A percentile compares a stretch with the other conserved stretches of the same genome.
phyloP scores from a whole-genome alignment of 176 grass and related monocot genomes.

The Bonia amplexicaulis region DNA sequence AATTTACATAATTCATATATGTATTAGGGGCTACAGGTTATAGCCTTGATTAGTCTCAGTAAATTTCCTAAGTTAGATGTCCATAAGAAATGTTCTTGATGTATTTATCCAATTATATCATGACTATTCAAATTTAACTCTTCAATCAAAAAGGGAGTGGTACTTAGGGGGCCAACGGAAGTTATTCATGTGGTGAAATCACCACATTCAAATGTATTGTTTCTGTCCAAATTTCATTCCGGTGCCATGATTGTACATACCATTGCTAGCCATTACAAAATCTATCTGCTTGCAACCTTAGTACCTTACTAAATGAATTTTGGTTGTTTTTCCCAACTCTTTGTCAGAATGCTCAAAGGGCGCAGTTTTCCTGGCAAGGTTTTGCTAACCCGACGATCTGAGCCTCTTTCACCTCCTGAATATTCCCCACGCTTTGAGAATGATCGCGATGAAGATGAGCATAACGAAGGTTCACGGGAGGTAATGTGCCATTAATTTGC shows the following conservation, averaged over 20 bases:
- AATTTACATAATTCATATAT: background rate
- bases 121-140: background rate
- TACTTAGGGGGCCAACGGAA: too few species aligned
- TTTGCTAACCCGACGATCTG: conserved; percentile 62
- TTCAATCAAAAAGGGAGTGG: background rate
- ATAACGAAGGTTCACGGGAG: conserved; percentile 44
- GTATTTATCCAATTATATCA: background rate
- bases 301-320: background rate
- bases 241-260: background rate
- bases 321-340: background rate
- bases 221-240: background rate
- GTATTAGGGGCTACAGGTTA: background rate
- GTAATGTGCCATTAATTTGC: conserved; percentile 27
- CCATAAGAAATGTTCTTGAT: background rate
- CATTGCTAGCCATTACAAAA: background rate
- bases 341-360: conserved; percentile 81
- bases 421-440: conserved; percentile 47
- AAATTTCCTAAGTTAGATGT: background rate
- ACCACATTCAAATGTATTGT: background rate
- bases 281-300: background rate
- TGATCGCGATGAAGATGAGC: conserved; percentile 52
- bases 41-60: background rate
- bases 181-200: background rate
- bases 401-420: conserved; percentile 55
- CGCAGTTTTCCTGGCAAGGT: conserved; percentile 91